Evolutionary conservation across 148 eudicot species (phyloP).

Genomic region (Arctostaphylos glauca): DNA sequence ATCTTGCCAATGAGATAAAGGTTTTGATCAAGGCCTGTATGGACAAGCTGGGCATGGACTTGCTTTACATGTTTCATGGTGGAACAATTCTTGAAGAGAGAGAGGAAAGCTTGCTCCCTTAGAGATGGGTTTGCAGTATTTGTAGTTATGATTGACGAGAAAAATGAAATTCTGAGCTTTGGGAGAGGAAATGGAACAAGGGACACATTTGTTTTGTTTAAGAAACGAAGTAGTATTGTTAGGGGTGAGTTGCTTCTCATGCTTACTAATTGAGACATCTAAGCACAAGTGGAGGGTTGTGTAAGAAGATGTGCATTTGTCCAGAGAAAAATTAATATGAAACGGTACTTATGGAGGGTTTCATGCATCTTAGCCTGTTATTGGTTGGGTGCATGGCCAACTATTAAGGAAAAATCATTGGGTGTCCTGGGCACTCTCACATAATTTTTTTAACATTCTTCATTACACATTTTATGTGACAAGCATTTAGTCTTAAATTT

Average conservation of each 20-base stretch:
- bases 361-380: no score
- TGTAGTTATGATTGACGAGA: conserved; percentile 1
- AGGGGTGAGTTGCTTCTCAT: conserved; percentile 6
- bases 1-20: conserved; percentile 29
- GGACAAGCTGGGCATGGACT: conserved; percentile 29
- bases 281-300: no score
- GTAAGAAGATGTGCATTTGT: no score
- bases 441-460: no score
- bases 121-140: conserved; percentile 8
- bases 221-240: background rate
- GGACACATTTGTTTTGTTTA: background rate
- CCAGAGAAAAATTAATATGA: no score
- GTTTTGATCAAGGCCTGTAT: conserved; percentile 23
- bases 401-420: no score
- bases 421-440: no score
- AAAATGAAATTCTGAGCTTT: conserved; percentile 8
- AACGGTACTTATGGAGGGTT: no score
- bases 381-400: no score
- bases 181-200: conserved; percentile 1
- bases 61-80: conserved; percentile 21
- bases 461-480: no score
- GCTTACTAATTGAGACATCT: background rate
- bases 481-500: no score
- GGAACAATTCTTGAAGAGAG: conserved; percentile 23
- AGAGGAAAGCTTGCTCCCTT: conserved; percentile 24